Base-by-base conservation (phyloP, 2,329 filamentous ascomycete genomes). In the Dactylellina sp. region DNA sequence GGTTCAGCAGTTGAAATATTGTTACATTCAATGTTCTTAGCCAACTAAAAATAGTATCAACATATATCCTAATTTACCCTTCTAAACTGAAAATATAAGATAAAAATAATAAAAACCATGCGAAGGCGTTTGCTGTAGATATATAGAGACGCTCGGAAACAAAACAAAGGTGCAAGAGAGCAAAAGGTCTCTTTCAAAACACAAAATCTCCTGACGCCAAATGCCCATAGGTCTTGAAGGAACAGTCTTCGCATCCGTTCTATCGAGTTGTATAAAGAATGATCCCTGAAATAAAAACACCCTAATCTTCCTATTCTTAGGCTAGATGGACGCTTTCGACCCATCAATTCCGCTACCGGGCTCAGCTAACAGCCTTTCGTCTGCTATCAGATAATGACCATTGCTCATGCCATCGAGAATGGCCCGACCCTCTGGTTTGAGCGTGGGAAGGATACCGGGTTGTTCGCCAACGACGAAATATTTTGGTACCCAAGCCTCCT, bases 401-500 rank as follows among this genome's bases (percentile, higher is more conserved):
- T 63, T 56, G 52, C 40, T 57, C 64, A 75, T 75, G 7, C 18
- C 24, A 12, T 75, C 63, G 35, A 75, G 57, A n/a, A 70, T 52
- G 7, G 28, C 57, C 2, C 56, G 63, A 14, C 71, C 71, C 39
- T 70, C 50, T 7, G 46, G 16, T 18, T 60, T 66, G 20, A 75
- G 56, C 12, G 63, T 66, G n/a, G 71, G 71, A 44, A 70, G 71
- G 32, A 70, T 75, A 24, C 71, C 71, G 1, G 62, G 71, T 25
- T 68, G 42, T 0, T 47, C 59, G 24, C 70, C 70, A n/a, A 75
- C 71, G 14, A 63, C 88, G 82, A 99, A 99, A 83, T 96, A 99
- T 46, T 92, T 85, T n/a, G 95, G 95, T 77, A 89, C 85, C 89
- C 91, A 99, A 35, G 87, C 86, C 70, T 87, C 85, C 11, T 88